Base-by-base conservation (phyloP, 108 stramenopile genomes). In the Skeletonema menzelii region DNA sequence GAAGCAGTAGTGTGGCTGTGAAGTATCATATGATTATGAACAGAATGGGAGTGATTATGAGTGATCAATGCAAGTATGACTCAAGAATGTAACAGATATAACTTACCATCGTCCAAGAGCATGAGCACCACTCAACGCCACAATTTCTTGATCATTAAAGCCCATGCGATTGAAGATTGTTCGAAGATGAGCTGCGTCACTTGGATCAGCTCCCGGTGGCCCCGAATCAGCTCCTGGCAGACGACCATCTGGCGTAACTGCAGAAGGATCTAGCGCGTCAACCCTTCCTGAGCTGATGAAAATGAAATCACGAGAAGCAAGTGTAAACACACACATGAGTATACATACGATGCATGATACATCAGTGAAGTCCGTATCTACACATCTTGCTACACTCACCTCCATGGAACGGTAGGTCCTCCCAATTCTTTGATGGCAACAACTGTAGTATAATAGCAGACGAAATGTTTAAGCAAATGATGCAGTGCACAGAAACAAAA, bases 151-250 rank as follows among this genome's bases (percentile, higher is more conserved):
- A 70, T 91, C 91, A 70, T 77, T 79, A 74, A 98, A 97, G 14
- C 97, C 96, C 96, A 98, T 97, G 59, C 96, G 91, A 44, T 89
- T 73, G 65, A 98, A 98, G 68, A 98, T 85, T 61, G 73, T 76
- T 2, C 90, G 75, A 56, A 91, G 68, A 71, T 95, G 89, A 64
- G 76, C 86, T 5, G 90, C 85, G 65, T 88, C 95, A 24, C 66
- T 42, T 42, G 70, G 70, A 66, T 89, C 88, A 17, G 83, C 76
- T 12, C 69, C 82, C 8, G 86, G 67, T 17, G 80, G 66, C 11
- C 94, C 93, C 72, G 40, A 75, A 74, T 95, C 91, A 35, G 96
- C 95, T 60, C 84, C 85, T 14, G 97, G 97, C 4, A 96, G 83
- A 17, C 97, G 88, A 65, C 95, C 94, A 76, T 88, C 86, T 13